phyloP scores from a whole-genome alignment of 1,284 basidiomycete genomes.

The Microbotryomycetes sp. region DNA sequence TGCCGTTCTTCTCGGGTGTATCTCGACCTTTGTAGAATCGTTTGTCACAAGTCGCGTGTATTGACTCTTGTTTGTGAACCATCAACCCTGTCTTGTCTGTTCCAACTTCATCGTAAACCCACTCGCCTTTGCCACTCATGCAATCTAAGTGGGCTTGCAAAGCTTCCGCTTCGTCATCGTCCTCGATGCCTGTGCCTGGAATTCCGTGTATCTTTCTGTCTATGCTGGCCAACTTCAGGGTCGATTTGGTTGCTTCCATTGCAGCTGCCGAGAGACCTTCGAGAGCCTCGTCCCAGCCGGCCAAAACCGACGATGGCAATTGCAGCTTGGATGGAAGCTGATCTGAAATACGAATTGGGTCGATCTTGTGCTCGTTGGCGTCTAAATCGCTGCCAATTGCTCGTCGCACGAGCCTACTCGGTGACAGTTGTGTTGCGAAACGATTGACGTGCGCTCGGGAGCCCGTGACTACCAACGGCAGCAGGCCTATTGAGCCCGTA shows the following conservation, averaged over 20 bases:
- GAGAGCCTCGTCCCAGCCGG: constrained; percentile 1
- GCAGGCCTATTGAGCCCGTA: too few species aligned
- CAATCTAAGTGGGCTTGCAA: constrained; percentile 39
- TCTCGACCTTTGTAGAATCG: constrained; percentile 34
- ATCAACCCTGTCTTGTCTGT: constrained; percentile 22
- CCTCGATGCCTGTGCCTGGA: constrained; percentile 35
- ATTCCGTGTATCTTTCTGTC: constrained; percentile 19
- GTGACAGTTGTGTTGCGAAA: too few species aligned
- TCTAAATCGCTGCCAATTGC: too few species aligned
- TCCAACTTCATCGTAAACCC: constrained; percentile 33
- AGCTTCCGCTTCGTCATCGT: constrained; percentile 15
- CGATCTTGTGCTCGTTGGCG: too few species aligned
- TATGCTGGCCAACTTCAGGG: not conserved
- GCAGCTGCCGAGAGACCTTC: not conserved
- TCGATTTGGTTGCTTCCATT: not conserved
- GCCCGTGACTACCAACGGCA: too few species aligned
- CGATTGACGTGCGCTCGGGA: too few species aligned
- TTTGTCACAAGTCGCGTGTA: constrained; percentile 38
- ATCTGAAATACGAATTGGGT: not conserved
- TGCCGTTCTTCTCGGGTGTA: not conserved
- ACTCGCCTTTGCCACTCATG: constrained; percentile 29
- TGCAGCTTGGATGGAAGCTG: constrained; percentile 1
- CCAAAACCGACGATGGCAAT: not conserved
- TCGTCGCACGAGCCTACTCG: too few species aligned
- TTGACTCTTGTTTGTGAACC: constrained; percentile 38